Conservation (phyloP, 805 yeast species). For the Osmozyma mogii region DNA sequence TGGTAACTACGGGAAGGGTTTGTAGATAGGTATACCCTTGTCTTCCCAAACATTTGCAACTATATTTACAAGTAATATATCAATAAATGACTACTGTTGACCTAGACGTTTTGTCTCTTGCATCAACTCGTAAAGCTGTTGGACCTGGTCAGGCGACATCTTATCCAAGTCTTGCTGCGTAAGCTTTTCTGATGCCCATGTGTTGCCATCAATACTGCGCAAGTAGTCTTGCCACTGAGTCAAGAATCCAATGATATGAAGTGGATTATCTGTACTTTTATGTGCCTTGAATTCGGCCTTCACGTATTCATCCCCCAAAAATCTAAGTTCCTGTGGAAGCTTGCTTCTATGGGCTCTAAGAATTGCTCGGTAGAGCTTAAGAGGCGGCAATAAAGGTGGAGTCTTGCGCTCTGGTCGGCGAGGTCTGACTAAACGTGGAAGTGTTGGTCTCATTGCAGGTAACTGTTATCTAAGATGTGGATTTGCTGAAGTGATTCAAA, state of each 20-base stretch:
- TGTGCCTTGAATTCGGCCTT: constrained; percentile 86
- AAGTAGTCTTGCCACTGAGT: constrained; percentile 91
- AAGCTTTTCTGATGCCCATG: constrained; percentile 39
- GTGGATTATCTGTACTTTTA: constrained; percentile 73
- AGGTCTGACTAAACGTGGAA: constrained; percentile 27
- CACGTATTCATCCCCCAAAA: constrained; percentile 85
- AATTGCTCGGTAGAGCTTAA: constrained; percentile 68
- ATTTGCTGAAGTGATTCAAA: no score
- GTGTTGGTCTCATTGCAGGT: constrained; percentile 28
- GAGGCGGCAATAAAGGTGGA: constrained; percentile 67
- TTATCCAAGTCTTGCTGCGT: constrained; percentile 62
- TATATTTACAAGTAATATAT: no score
- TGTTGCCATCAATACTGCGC: constrained; percentile 42
- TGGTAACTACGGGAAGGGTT: constrained; percentile 86
- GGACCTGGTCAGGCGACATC: constrained; percentile 85
- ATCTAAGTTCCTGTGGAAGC: constrained; percentile 63
- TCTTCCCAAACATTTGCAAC: no score
- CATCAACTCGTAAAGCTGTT: constrained; percentile 74
- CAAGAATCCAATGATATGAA: constrained; percentile 88
- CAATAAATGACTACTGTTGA: constrained; percentile 1
- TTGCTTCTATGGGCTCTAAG: constrained; percentile 64
- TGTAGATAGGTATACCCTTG: no score
- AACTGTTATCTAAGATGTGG: no score
- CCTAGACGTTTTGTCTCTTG: constrained; percentile 48
- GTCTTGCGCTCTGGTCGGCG: constrained; percentile 34